Conservation (phyloP, 805 yeast genomes). For the Starmerella potacharoeniae region DNA sequence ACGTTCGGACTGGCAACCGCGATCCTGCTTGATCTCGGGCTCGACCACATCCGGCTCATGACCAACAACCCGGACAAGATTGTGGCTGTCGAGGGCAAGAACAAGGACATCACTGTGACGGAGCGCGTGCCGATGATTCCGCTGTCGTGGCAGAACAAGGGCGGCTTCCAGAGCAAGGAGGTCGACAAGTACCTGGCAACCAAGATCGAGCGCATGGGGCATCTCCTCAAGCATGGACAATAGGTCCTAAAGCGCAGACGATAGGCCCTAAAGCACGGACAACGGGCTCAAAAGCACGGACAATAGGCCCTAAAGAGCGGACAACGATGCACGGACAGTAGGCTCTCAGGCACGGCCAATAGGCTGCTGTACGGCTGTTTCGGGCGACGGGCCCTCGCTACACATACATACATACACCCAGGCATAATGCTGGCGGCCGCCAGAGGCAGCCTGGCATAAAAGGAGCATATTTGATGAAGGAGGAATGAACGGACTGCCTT, state of each 20-base stretch:
- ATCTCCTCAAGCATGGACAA: constrained; percentile 39
- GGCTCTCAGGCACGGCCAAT: no score
- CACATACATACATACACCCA: no score
- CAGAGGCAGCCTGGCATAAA: background rate
- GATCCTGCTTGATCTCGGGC: constrained; percentile 71
- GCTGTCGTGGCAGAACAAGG: constrained; percentile 64
- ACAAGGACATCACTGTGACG: constrained; percentile 58
- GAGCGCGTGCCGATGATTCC: constrained; percentile 97
- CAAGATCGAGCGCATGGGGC: constrained; percentile 96
- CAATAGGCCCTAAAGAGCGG: no score
- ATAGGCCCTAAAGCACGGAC: no score
- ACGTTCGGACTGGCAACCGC: constrained; percentile 91
- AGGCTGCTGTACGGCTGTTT: no score
- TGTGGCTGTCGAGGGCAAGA: constrained; percentile 82
- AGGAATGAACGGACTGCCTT: background rate
- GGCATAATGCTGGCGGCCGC: no score
- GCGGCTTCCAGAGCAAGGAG: constrained; percentile 72
- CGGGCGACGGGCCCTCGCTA: no score
- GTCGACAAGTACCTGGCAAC: constrained; percentile 89
- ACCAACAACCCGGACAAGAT: constrained; percentile 97
- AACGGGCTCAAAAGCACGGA: background rate
- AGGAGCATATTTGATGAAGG: background rate
- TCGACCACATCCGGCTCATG: constrained; percentile 57
- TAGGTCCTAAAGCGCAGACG: background rate
- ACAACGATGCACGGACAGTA: background rate